A percentile compares a stretch with the other conserved stretches of the same genome.
phyloP scores from a whole-genome alignment of 805 yeast species.

The Diddensiella transvaalensis region DNA sequence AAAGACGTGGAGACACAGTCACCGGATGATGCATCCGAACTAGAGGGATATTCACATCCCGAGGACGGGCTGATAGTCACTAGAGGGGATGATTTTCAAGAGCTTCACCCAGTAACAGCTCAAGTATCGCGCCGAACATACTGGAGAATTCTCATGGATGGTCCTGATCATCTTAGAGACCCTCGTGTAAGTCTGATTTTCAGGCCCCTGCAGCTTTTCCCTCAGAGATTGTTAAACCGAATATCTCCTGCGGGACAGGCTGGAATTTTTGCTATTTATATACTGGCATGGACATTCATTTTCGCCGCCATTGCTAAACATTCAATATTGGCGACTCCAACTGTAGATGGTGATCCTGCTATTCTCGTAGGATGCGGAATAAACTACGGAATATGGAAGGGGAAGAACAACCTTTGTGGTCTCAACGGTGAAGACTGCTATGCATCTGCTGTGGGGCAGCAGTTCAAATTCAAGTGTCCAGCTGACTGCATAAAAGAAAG shows the following conservation, averaged over 20 bases:
- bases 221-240: slow-evolving; percentile 11
- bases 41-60: background rate
- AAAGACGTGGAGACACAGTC: background rate
- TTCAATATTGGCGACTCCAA: slow-evolving; percentile 25
- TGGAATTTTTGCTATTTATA: slow-evolving; percentile 6
- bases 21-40: background rate
- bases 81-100: background rate
- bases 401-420: slow-evolving; percentile 76
- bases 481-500: slow-evolving; percentile 80
- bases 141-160: slow-evolving; percentile 21
- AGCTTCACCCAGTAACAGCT: background rate
- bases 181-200: slow-evolving; percentile 19
- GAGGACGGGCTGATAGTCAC: background rate
- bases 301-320: slow-evolving; percentile 19
- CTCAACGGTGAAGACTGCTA: slow-evolving; percentile 59
- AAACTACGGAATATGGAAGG: slow-evolving; percentile 53
- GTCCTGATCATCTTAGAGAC: slow-evolving; percentile 17
- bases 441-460: slow-evolving; percentile 39
- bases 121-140: slow-evolving; percentile 4
- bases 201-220: slow-evolving; percentile 16
- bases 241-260: slow-evolving; percentile 2
- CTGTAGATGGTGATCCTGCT: slow-evolving; percentile 21
- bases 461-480: slow-evolving; percentile 71
- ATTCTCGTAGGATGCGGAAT: slow-evolving; percentile 24
- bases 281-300: slow-evolving; percentile 23